Evolutionary conservation across 139 green algal genomes (phyloP), one percentile per base, ranked within the genome.

Genomic region (Zygnema cylindricum): DNA sequence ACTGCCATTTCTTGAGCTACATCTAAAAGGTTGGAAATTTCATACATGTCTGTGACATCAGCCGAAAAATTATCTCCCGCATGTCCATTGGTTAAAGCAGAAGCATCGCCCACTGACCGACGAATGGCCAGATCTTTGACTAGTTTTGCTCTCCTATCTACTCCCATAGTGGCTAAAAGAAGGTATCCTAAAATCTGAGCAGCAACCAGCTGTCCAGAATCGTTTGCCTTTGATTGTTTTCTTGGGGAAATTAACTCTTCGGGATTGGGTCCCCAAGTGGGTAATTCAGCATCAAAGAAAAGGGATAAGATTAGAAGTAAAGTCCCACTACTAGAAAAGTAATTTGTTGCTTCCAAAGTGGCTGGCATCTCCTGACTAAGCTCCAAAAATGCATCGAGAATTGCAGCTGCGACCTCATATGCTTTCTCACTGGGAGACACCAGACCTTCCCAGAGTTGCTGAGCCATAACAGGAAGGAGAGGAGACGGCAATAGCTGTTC

Each of bases 101-200:
- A 79, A 41, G 16, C 21, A 11, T 54, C 71, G 3, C 71, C 71
- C 16, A 43, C 71, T 25, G 36, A 41, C 7, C 71, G 71, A 25
- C 36, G 36, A 11, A 79, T 3, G 3, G 71, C 71, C 11, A 84
- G 77, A 3, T 84, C 33, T 7, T 54, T 49, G 0, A 87, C 38
- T 25, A 84, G 33, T 35, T 84, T 84, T 30, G 55, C 82, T 43
- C 82, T 32, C 0, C 77, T 36, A 35, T 57, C 22, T 38, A 88
- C 83, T 55, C 83, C 83, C 1, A 78, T 43, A 2, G 83, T 39
- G 21, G 83, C 83, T 76, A 88, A 69, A 57, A 88, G 69, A 22
- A 88, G 35, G 43, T 88, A 69, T 25, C 83, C 83, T 32, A 88
- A 36, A 36, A 88, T 84, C 83, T 87, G 81, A 32, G 81, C 81